Conservation (phyloP, 2,329 filamentous ascomycete species). For the Thelonectria olida region DNA sequence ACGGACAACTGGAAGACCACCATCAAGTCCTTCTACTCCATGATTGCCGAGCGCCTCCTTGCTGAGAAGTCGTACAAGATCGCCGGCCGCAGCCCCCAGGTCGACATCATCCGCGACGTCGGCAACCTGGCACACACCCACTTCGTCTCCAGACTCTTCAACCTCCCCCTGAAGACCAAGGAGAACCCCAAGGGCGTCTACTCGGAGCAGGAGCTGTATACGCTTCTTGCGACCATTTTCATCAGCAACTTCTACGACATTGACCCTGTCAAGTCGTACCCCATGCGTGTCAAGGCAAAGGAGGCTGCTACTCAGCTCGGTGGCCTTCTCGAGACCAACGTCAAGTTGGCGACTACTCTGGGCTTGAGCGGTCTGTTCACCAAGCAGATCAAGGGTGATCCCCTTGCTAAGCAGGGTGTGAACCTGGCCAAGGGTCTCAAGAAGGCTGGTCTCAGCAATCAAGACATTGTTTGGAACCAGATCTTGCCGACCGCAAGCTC, state of each 20-base stretch:
- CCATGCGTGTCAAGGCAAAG: constrained; percentile 66
- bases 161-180: constrained; percentile 71
- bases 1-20: constrained; percentile 68
- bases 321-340: constrained; percentile 68
- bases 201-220: constrained; percentile 65
- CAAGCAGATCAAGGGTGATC: constrained; percentile 58
- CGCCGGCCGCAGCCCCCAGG: constrained; percentile 58
- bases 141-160: constrained; percentile 71
- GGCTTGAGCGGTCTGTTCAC: constrained; percentile 59
- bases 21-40: constrained; percentile 73
- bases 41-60: constrained; percentile 69
- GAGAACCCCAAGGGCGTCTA: constrained; percentile 68
- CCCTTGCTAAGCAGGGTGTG: constrained; percentile 70
- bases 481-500: constrained; percentile 73
- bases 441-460: constrained; percentile 67
- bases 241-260: constrained; percentile 72
- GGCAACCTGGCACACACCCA: constrained; percentile 73
- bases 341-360: constrained; percentile 63
- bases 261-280: constrained; percentile 73
- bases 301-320: constrained; percentile 68
- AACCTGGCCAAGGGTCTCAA: constrained; percentile 72
- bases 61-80: constrained; percentile 72
- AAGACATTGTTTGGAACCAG: constrained; percentile 77
- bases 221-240: constrained; percentile 72
- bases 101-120: constrained; percentile 77